Base-by-base conservation (phyloP, 345 rosid genomes). In the Pugionium dolabratum region DNA sequence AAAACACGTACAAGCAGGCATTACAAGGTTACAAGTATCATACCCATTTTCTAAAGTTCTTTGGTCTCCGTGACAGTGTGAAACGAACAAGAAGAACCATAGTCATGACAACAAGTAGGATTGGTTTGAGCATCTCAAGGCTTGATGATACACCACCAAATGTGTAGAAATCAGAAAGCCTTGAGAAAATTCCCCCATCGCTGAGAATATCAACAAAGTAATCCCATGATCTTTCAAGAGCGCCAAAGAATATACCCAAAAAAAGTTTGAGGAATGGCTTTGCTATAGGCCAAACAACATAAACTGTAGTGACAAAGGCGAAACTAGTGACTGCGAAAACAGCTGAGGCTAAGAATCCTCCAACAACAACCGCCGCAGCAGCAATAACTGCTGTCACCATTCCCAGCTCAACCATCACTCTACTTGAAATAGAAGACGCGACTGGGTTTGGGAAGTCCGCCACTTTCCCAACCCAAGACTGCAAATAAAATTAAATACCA, bases 31-130 rank as follows among this genome's bases (percentile, higher is more conserved):
- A 32, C 51, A 47, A 48, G 58, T 27, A 35, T 52, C 28, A 74
- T 85, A 91, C 98, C 98, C 98, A 91, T 83, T 89, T 91, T 79
- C 88, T 84, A 82, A 89, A 91, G 82, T 91, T 91, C 85, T 89
- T 91, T 36, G 98, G 98, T 70, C 90, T 83, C 66, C 98, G 86
- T 46, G 96, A 91, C 50, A 91, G 76, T 32, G 96, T 91, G 76
- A 91, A 91, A 67, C 96, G 96, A 57, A 91, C 81, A 67, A 91
- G 85, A 71, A 91, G 89, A 51, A 80, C 96, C 98, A 91, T 91
- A 55, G 82, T 83, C 75, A 87, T 70, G 69, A 91, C 84, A 71
- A 91, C 92, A 63, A 84, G 32, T 18, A 64, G 46, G 64, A 91
- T 89, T 35, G 96, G 98, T 77, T 79, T 87, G 46, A 89, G 87